These are phyloP conservation scores for Breynia disticha DNA, from an alignment of 441 rosid genomes.

Conservation along the genomic window DNA sequence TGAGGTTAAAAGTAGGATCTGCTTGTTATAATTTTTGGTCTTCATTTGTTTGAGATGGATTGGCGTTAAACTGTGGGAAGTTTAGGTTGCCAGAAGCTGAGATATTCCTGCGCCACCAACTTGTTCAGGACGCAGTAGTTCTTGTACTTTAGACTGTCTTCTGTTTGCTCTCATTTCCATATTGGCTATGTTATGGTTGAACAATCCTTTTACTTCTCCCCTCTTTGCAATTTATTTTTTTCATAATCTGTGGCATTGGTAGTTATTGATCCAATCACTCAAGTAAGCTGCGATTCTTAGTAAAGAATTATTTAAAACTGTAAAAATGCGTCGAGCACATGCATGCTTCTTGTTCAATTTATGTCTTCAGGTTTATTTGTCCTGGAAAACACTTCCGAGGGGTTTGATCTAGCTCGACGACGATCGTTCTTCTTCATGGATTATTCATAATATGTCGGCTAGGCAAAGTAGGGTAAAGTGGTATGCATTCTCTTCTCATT, in stretches of 20 bases:
- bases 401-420: constrained; percentile 12
- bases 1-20: constrained; percentile 14
- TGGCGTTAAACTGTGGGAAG: constrained; percentile 5
- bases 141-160: constrained; percentile 2
- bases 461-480: constrained; percentile 13
- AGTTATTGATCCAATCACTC: constrained; percentile 2
- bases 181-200: constrained; percentile 6
- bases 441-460: constrained; percentile 6
- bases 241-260: not conserved
- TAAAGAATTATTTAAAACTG: constrained; percentile 10
- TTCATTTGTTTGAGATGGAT: constrained; percentile 10
- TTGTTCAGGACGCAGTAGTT: constrained; percentile 4
- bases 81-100: constrained; percentile 8
- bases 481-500: constrained; percentile 19
- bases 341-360: constrained; percentile 17
- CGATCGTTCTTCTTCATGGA: not conserved
- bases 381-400: constrained; percentile 9
- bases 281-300: constrained; percentile 8
- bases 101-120: constrained; percentile 3
- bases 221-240: not conserved
- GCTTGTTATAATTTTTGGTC: constrained; percentile 8
- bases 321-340: constrained; percentile 18
- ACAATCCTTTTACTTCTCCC: not conserved
- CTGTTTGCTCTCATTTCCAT: not conserved
- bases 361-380: constrained; percentile 23